phyloP scores from a whole-genome alignment of 2,329 filamentous ascomycete species.

The Pseudogymnoascus sp. region DNA sequence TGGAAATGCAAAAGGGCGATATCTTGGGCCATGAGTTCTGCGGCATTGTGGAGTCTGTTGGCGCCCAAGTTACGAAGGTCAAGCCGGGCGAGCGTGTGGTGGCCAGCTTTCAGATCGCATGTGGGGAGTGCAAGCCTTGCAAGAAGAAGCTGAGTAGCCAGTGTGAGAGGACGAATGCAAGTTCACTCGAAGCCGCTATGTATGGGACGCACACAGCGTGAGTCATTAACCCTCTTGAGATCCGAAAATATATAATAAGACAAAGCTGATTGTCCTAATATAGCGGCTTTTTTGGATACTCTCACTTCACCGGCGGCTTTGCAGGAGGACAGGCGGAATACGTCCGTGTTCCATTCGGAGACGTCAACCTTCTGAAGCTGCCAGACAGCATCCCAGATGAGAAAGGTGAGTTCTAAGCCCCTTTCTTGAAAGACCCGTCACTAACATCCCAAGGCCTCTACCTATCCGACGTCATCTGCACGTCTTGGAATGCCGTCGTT shows the following conservation, averaged over 20 bases:
- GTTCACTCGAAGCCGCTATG: conserved; percentile 52
- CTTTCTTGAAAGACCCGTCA: neutral
- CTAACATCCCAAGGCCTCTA: conserved; percentile 39
- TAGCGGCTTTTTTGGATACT: conserved; percentile 48
- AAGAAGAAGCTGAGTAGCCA: conserved; percentile 45
- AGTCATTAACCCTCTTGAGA: neutral
- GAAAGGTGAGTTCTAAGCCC: conserved; percentile 32
- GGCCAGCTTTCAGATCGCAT: conserved; percentile 59
- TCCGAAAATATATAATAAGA: no score
- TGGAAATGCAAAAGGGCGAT: conserved; percentile 41
- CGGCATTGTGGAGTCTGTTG: conserved; percentile 52
- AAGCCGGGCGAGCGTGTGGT: conserved; percentile 51
- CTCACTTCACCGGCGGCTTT: conserved; percentile 57
- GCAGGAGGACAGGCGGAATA: conserved; percentile 62
- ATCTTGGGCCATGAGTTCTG: conserved; percentile 59
- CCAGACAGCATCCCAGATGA: conserved; percentile 61
- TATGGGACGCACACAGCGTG: conserved; percentile 37
- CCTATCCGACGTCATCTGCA: conserved; percentile 55
- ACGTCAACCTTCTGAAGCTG: conserved; percentile 55
- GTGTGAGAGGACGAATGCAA: conserved; percentile 52
- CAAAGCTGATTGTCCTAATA: neutral
- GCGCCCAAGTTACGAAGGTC: conserved; percentile 39
- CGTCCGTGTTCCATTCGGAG: conserved; percentile 56
- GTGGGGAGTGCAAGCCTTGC: conserved; percentile 48
- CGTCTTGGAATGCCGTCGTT: conserved; percentile 56